These are phyloP conservation scores for Gastrolobium villosum DNA, from an alignment of 306 rosid genomes.

Conservation along the genomic window DNA sequence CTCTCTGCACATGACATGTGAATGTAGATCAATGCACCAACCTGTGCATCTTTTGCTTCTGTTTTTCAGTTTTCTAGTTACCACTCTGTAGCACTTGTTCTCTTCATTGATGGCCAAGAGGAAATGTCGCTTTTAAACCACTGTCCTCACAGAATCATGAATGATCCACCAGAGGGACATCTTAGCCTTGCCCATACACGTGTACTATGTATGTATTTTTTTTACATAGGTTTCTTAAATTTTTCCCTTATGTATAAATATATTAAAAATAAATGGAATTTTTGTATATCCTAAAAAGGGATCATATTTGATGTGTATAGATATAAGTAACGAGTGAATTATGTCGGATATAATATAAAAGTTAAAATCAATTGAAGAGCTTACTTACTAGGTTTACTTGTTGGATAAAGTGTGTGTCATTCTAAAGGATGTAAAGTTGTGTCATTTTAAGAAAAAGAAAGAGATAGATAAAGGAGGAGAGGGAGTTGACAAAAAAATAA, in stretches of 20 bases:
- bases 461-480: too few relatives aligned
- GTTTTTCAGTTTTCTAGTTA: slow-evolving; percentile 45
- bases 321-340: too few relatives aligned
- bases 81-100: slow-evolving; percentile 43
- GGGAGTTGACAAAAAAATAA: too few relatives aligned
- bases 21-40: slow-evolving; percentile 2
- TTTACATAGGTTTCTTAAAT: background rate
- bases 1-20: slow-evolving; percentile 41
- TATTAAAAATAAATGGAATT: background rate
- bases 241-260: background rate
- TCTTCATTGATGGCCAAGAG: slow-evolving; percentile 47
- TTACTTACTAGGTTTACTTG: too few relatives aligned
- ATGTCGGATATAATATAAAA: too few relatives aligned
- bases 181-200: background rate
- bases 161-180: slow-evolving; percentile 42
- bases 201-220: slow-evolving; percentile 24
- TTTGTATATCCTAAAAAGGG: too few relatives aligned
- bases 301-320: too few relatives aligned
- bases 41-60: slow-evolving; percentile 37
- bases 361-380: too few relatives aligned
- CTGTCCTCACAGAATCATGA: slow-evolving; percentile 45
- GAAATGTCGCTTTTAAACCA: slow-evolving; percentile 40
- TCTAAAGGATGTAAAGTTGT: too few relatives aligned
- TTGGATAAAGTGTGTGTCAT: too few relatives aligned
- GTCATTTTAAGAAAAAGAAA: too few relatives aligned